Percentiles rank a stretch among this genome's conserved stretches.
These are phyloP conservation scores for Dictyostelium firmibasis DNA, from an alignment of 78 protist species.

Conservation along the genomic window DNA sequence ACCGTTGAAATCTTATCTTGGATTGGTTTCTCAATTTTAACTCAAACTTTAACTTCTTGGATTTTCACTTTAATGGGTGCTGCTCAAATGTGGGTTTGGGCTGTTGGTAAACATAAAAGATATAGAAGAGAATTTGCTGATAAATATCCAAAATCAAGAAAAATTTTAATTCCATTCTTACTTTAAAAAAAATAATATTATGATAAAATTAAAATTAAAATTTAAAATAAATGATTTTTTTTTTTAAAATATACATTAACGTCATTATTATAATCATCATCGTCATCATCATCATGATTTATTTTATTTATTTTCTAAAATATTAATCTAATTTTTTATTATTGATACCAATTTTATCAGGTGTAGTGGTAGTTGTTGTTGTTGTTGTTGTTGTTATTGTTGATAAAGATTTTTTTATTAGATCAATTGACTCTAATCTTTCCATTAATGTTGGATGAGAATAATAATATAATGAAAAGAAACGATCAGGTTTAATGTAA, in stretches of 20 bases:
- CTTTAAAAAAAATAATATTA: conserved; percentile 52
- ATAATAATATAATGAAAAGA: conserved; percentile 61
- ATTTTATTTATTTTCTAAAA: too few relatives aligned
- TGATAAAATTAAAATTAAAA: too few relatives aligned
- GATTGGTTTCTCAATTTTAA: conserved; percentile 85
- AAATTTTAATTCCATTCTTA: conserved; percentile 86
- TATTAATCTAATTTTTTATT: neutral
- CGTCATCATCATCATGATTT: too few relatives aligned
- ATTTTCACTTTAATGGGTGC: conserved; percentile 87
- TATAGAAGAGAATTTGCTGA: conserved; percentile 75
- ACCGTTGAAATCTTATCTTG: conserved; percentile 87
- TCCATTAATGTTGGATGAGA: conserved; percentile 77
- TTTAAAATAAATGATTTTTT: neutral
- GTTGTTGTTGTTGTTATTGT: neutral
- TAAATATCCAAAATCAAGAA: conserved; percentile 82
- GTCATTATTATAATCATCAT: too few relatives aligned
- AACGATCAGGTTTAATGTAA: conserved; percentile 59
- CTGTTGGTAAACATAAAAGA: conserved; percentile 82
- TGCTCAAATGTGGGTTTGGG: conserved; percentile 92
- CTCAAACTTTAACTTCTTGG: conserved; percentile 63
- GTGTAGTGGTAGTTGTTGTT: neutral
- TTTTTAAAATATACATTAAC: neutral
- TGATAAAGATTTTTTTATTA: conserved; percentile 19
- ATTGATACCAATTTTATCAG: neutral
- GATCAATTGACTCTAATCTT: conserved; percentile 62